Percentiles rank a stretch among this genome's conserved stretches.
phyloP scores from a whole-genome alignment of 2,329 filamentous ascomycete genomes.

The Chrysoporthe austroafricana region DNA sequence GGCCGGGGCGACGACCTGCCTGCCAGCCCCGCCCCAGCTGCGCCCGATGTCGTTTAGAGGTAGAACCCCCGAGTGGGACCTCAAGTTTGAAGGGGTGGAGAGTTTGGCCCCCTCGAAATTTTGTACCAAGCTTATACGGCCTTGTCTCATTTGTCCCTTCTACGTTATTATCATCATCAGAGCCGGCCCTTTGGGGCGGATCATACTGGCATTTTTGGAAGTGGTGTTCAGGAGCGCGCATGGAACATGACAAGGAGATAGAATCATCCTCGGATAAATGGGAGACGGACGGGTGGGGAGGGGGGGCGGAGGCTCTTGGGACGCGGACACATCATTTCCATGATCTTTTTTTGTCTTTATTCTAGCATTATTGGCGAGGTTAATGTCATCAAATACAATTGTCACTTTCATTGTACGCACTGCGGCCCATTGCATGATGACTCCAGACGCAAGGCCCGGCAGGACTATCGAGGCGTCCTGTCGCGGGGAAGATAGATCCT shows the following conservation, averaged over 20 bases:
- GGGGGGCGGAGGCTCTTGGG: not conserved
- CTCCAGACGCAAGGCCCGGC: not conserved
- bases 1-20: not conserved
- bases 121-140: not conserved
- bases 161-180: not conserved
- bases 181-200: not conserved
- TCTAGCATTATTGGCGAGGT: not conserved
- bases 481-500: too few relatives aligned
- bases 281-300: not conserved
- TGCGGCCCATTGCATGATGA: not conserved
- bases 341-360: not conserved
- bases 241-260: not conserved
- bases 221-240: not conserved
- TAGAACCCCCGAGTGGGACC: too few relatives aligned
- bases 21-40: too few relatives aligned
- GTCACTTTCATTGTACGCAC: not conserved
- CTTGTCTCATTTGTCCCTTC: not conserved
- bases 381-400: not conserved
- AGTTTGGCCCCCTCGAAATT: not conserved
- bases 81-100: too few relatives aligned
- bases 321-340: not conserved
- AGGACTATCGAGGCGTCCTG: too few relatives aligned
- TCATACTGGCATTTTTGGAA: not conserved
- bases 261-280: not conserved
- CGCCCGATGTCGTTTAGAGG: too few relatives aligned